Conservation (phyloP, 805 yeast species). For the Soucietia sequanensis region DNA sequence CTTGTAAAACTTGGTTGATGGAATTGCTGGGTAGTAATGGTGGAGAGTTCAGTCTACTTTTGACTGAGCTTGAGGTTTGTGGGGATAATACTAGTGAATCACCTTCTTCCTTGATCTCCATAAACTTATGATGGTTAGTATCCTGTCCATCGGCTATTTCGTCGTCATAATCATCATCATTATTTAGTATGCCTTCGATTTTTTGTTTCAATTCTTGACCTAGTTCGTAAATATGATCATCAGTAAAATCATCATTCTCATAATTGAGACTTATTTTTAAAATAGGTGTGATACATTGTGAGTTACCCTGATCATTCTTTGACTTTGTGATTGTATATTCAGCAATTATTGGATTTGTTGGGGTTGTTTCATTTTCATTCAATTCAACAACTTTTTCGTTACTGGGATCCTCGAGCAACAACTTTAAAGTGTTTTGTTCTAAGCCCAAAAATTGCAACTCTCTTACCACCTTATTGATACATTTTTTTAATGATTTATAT, state of each 20-base stretch:
- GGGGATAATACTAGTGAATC: conserved; percentile 29
- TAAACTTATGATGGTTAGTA: conserved; percentile 11
- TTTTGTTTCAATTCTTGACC: conserved; percentile 26
- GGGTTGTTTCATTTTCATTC: conserved; percentile 28
- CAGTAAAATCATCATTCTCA: conserved; percentile 22
- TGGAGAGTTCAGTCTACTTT: background rate
- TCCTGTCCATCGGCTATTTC: conserved; percentile 1
- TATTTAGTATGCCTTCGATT: conserved; percentile 23
- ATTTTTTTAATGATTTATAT: conserved; percentile 67
- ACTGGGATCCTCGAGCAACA: conserved; percentile 30
- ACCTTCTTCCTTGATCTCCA: conserved; percentile 28
- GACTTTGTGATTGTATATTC: conserved; percentile 39
- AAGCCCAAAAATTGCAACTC: conserved; percentile 63
- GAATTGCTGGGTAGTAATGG: too few species aligned
- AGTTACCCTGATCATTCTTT: conserved; percentile 9
- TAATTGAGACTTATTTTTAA: conserved; percentile 38
- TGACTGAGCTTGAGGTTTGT: conserved; percentile 12
- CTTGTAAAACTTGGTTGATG: conserved; percentile 2
- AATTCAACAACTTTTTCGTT: conserved; percentile 28
- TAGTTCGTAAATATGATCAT: conserved; percentile 32
- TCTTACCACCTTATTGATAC: conserved; percentile 60
- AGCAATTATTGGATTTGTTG: conserved; percentile 41
- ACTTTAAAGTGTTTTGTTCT: conserved; percentile 42
- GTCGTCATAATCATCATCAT: conserved; percentile 18
- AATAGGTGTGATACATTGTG: conserved; percentile 30